phyloP scores from a whole-genome alignment of 305 asterid genomes.

The Plantago coronopus region DNA sequence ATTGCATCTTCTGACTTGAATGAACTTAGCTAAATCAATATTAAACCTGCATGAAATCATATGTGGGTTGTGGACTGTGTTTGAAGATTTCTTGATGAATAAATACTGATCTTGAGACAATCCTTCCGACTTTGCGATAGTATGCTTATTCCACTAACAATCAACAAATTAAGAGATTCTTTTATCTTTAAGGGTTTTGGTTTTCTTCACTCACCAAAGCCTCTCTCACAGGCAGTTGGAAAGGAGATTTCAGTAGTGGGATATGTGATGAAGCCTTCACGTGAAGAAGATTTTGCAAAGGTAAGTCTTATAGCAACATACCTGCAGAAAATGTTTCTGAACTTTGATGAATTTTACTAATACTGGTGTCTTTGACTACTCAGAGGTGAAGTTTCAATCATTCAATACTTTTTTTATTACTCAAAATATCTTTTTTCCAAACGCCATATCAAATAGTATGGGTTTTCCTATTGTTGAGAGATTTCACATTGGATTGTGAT shows the following conservation, averaged over 20 bases:
- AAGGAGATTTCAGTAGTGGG: constrained; percentile 58
- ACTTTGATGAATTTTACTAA: constrained; percentile 11
- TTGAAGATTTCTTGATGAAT: no score
- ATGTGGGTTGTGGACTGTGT: no score
- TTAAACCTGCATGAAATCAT: background rate
- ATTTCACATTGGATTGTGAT: background rate
- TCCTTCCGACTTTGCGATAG: background rate
- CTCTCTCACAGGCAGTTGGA: constrained; percentile 46
- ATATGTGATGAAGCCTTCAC: constrained; percentile 91
- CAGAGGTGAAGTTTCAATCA: background rate
- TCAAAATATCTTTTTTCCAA: background rate
- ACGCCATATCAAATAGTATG: constrained; percentile 1
- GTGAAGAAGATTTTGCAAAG: constrained; percentile 93
- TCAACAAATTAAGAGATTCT: background rate
- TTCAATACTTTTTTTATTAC: background rate
- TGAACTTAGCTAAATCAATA: background rate
- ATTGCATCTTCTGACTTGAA: constrained; percentile 2
- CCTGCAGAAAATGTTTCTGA: constrained; percentile 9
- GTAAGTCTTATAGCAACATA: constrained; percentile 30
- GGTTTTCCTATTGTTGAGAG: constrained; percentile 10
- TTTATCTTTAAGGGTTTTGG: background rate
- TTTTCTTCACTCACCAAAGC: constrained; percentile 14
- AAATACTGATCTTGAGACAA: no score
- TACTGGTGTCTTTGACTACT: background rate
- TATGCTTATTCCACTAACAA: background rate